phyloP scores from a whole-genome alignment of 495 filamentous ascomycete genomes.

The Talaromyces liani region DNA sequence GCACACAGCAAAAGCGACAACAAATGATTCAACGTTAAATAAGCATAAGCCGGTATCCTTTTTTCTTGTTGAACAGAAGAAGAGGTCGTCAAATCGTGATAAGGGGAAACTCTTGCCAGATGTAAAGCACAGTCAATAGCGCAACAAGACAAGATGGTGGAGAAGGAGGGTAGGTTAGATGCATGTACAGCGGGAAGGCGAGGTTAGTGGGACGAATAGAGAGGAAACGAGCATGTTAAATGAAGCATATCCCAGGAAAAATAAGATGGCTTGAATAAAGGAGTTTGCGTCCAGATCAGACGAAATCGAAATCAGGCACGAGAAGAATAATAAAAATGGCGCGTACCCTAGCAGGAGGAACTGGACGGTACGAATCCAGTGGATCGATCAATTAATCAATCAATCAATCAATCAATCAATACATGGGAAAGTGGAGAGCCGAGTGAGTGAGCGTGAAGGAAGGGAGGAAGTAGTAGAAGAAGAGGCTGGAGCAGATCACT shows the following conservation, averaged over 20 bases:
- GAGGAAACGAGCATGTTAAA: conserved; percentile 9
- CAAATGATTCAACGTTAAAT: background rate
- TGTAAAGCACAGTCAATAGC: background rate
- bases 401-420: conserved; percentile 3
- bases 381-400: conserved; percentile 3
- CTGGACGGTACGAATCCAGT: conserved; percentile 10
- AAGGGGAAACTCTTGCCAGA: background rate
- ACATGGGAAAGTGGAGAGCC: conserved; percentile 14
- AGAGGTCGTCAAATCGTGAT: background rate
- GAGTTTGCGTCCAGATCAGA: conserved; percentile 5
- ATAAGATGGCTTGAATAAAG: conserved; percentile 9
- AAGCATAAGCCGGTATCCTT: background rate
- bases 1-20: background rate
- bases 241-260: conserved; percentile 8
- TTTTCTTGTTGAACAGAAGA: background rate
- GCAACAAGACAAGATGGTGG: background rate
- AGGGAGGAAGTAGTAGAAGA: conserved; percentile 9
- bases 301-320: background rate
- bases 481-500: background rate
- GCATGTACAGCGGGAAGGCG: conserved; percentile 2
- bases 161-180: background rate
- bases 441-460: conserved; percentile 10
- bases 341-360: conserved; percentile 10
- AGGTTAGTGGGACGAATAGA: background rate
- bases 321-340: conserved; percentile 8